Conservation (phyloP, 371 early-diverging fungal species). For the Paraphysoderma sedebokerense region DNA sequence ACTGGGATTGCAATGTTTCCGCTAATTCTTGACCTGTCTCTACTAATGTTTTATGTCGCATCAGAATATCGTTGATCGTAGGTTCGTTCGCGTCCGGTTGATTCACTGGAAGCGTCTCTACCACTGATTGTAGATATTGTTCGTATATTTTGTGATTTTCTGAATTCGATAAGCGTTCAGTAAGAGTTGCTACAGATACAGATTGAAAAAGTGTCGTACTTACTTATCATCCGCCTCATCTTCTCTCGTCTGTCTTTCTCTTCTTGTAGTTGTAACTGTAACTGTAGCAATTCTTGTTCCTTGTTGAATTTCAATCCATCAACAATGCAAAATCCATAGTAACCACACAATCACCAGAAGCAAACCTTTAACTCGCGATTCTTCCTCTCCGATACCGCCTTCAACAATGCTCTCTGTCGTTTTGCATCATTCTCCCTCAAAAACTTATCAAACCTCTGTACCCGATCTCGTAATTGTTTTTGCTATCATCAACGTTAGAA, state of each 20-base stretch:
- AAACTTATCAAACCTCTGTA: conserved; percentile 37
- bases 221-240: conserved; percentile 16
- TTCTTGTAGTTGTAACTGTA: conserved; percentile 11
- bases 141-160: conserved; percentile 27
- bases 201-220: background rate
- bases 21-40: conserved; percentile 32
- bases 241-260: conserved; percentile 14
- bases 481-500: conserved; percentile 25
- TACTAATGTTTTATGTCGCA: conserved; percentile 28
- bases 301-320: too few species aligned
- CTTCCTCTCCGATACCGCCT: conserved; percentile 25
- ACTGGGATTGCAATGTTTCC: conserved; percentile 9
- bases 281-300: conserved; percentile 17
- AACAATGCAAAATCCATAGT: background rate
- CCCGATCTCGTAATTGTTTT: conserved; percentile 32
- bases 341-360: background rate
- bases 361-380: conserved; percentile 23
- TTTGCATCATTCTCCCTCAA: conserved; percentile 40
- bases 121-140: conserved; percentile 25
- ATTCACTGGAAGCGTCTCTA: conserved; percentile 26
- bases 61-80: conserved; percentile 32
- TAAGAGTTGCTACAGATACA: background rate
- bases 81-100: conserved; percentile 36
- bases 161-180: background rate
- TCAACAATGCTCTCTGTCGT: conserved; percentile 27